These are phyloP conservation scores for Moricandia moricandioides DNA, from an alignment of 345 rosid genomes.

Conservation along the genomic window DNA sequence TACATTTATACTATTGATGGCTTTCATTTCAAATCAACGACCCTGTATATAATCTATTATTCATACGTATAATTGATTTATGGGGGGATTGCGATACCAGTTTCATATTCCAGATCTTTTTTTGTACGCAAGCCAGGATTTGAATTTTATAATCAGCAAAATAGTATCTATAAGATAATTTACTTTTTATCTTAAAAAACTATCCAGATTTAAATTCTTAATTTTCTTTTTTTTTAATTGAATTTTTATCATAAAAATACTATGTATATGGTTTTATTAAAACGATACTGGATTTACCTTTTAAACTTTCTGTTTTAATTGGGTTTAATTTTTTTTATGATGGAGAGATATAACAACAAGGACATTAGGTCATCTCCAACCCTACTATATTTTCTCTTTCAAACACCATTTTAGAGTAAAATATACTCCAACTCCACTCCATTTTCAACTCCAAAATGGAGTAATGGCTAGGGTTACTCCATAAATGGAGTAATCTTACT, in stretches of 20 bases:
- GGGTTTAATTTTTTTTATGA: neutral
- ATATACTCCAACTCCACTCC: too few species aligned
- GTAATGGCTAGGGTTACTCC: too few species aligned
- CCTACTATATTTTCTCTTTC: too few species aligned
- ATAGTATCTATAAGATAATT: neutral
- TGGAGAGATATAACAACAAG: slow-evolving; percentile 4
- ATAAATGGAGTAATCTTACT: too few species aligned
- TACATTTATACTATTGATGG: neutral
- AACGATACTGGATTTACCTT: neutral
- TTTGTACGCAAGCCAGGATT: too few species aligned
- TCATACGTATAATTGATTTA: neutral
- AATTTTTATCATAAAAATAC: neutral
- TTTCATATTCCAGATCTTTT: neutral
- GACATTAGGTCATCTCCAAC: too few species aligned
- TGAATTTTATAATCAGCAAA: neutral
- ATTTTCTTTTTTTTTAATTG: too few species aligned
- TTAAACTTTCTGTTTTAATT: neutral
- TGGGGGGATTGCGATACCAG: slow-evolving; percentile 4
- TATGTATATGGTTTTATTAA: neutral
- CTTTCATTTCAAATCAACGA: slow-evolving; percentile 24
- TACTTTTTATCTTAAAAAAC: neutral
- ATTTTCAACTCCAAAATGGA: too few species aligned
- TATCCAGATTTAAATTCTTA: neutral
- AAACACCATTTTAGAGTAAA: too few species aligned
- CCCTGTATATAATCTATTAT: neutral